Conservation (phyloP, 169 alveolate species). For the Babesia caballi region DNA sequence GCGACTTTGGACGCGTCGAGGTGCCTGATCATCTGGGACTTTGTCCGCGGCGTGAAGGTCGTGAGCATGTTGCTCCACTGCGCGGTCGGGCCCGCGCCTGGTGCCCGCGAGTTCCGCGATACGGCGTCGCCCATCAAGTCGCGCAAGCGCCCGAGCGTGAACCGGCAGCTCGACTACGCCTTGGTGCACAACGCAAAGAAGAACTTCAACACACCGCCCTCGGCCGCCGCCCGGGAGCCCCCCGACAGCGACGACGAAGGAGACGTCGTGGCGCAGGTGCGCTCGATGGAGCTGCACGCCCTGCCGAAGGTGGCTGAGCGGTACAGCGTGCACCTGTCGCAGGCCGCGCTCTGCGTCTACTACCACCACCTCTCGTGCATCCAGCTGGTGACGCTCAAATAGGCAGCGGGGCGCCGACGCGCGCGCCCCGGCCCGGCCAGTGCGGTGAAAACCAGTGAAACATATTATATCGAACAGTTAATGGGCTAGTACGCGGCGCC, state of each 20-base stretch:
- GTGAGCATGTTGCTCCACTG: constrained; percentile 21
- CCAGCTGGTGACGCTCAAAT: constrained; percentile 6
- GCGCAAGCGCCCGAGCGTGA: not conserved
- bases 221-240: not conserved
- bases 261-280: not conserved
- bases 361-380: constrained; percentile 1
- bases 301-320: not conserved
- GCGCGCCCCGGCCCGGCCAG: not conserved
- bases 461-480: not conserved
- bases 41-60: constrained; percentile 41
- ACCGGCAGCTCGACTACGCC: constrained; percentile 5
- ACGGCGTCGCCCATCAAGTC: not conserved
- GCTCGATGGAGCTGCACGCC: no score
- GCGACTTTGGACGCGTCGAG: constrained; percentile 26
- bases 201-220: constrained; percentile 18
- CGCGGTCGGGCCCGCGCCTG: not conserved
- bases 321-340: constrained; percentile 2
- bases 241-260: constrained; percentile 6
- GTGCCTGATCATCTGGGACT: constrained; percentile 49
- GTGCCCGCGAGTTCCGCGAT: not conserved
- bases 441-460: not conserved
- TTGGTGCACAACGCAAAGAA: constrained; percentile 15
- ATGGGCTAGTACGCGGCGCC: not conserved
- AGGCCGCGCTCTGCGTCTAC: not conserved
- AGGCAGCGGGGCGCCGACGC: not conserved